Evolutionary conservation across 495 filamentous ascomycete genomes (phyloP), one percentile per base, ranked within the genome.

Genomic region (Peziza echinospora): DNA sequence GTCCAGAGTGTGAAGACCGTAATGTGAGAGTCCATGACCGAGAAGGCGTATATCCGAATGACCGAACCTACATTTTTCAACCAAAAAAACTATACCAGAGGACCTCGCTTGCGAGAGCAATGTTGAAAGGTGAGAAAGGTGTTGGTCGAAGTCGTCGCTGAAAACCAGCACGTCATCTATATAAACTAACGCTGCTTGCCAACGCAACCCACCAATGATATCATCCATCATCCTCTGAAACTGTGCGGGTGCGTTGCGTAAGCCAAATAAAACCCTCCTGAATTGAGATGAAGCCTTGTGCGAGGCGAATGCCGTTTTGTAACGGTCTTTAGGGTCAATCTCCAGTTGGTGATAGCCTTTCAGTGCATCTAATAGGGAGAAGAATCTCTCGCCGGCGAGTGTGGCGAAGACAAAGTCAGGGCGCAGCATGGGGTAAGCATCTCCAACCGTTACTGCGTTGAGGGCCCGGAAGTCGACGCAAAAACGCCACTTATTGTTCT

Each of bases 191-290:
- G 47, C 47, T 17, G 47, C 47, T 16, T 44, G 23, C 37, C 34
- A 49, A 2, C 40, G 22, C 2, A 49, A 17, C 2, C 37, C 41
- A 3, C 37, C 24, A 5, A 44, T 41, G 0, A 49, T 13, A 2
- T 30, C 21, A 17, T 49, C 47, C 41, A 49, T 49, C 47, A 49
- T 25, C 3, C 47, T 26, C 19, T 49, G 47, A 23, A 49, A 49
- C 3, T 16, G 21, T 0, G 47, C 47, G 5, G 47, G 47, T 5
- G 47, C 40, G 41, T 49, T 49, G 6, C 19, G 7, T 7, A 42
- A 21, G 8, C 40, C 40, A 42, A 42, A 42, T 6, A 17, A 17
- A 10, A 42, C 8, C 9, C 40, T 7, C 19, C 19, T 42, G 19
- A 10, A 42, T 10, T 21, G 40, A 21, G 7, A 42, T 21, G 19